Base-by-base conservation (phyloP, 306 rosid species). In the Crotalaria pallida region DNA sequence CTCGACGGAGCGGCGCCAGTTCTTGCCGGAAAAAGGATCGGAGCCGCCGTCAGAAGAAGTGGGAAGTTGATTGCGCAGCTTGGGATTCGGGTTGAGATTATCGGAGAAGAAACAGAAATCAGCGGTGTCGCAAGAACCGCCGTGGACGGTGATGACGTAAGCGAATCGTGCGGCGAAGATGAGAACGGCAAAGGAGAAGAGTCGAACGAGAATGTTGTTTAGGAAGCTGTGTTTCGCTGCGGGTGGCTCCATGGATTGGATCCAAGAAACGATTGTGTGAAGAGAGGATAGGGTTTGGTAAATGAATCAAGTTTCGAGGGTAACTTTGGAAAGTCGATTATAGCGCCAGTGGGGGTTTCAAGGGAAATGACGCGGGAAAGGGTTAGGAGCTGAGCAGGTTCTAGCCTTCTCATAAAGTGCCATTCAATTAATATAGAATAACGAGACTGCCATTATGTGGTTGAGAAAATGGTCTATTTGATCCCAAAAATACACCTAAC, bases 91-190 rank as follows among this genome's bases (percentile, higher is more conserved):
- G 17, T 59, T 67, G 48, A 58, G 52, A 11, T 59, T 72, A 0
- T 70, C 72, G 0, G 70, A 72, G 79, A 84, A 85, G 83, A 86
- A 79, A 72, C 86, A 84, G 64, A 81, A 77, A 40, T 66, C 73
- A 51, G 70, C 60, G 67, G 83, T 52, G 73, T 64, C 21, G 51
- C 86, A 79, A n/a, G 82, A 69, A 40, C 73, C 74, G 7, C 84
- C 83, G 40, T 65, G 61, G 13, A 87, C 79, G 8, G 83, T 66
- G 83, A 81, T 57, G 49, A 81, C 27, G 80, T 79, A 81, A 9
- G 88, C 85, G 78, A 79, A 85, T 4, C 83, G 73, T 10, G 60
- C 71, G 65, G 79, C 81, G 41, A 77, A 56, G 67, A 84, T 6
- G 47, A 84, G 82, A 26, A 79, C 78, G 2, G 72, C 79, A 36